Base-by-base conservation (phyloP, 371 early-diverging fungal genomes). In the Rhizomucor miehei region DNA sequence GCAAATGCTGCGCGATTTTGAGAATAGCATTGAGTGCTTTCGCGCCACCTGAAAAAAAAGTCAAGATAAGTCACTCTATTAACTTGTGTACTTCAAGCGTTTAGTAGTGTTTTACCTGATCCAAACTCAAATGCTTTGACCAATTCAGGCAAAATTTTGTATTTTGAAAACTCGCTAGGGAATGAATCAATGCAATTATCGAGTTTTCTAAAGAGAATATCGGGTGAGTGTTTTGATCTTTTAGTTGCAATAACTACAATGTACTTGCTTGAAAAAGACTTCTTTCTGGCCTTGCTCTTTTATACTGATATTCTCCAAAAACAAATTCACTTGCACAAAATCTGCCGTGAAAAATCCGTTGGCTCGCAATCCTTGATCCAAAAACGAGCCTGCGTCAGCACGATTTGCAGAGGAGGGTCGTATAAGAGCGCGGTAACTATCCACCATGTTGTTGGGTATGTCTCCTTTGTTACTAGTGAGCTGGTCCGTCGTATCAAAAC, bases 91-190 rank as follows among this genome's bases (percentile, higher is more conserved):
- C 35, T 14, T 20, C 9, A 48, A 14, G 11, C 36, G 3, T 17
- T 3, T 25, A n/a, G 11, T 41, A 29, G 3, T 35, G 25, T 34
- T 2, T 53, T 68, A 71, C 80, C 86, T 9, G 90, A 89, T n/a
- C 95, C 98, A 73, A 87, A 95, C 58, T 95, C 97, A 51, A 96
- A 79, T 1, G 94, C 86, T 29, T 92, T 89, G 34, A 92, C 72
- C 21, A 98, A 78, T 64, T 94, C 95, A 0, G 97, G 97, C 57
- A 93, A 65, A 37, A 93, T 76, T 70, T 96, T 97, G 80, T 90
- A 83, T 52, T 86, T 88, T 54, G 87, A 81, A 66, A 92, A 95
- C 25, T 86, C 84, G n/a, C 67, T 60, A 13, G 96, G 97, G 56
- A 91, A 92, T 9, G 77, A 73, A 19, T 86, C 87, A 17, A 94